Conservation (phyloP, 805 yeast genomes). For the Barnettozyma sp. region DNA sequence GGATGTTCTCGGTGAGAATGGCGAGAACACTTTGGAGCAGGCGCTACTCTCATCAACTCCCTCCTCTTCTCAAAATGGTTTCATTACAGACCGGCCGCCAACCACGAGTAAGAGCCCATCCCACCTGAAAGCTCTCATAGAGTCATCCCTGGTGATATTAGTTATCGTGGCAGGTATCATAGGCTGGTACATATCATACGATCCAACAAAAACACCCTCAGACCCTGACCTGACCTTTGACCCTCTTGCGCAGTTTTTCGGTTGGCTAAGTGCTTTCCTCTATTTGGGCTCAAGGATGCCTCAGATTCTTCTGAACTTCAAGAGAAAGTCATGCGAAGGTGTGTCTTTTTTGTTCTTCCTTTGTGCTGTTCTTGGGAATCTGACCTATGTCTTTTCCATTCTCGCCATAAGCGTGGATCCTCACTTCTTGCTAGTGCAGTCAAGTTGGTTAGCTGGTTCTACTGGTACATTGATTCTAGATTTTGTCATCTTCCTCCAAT, state of each 20-base stretch:
- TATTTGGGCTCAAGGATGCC: constrained; percentile 89
- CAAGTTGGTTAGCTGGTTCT: constrained; percentile 91
- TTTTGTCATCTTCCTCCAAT: constrained; percentile 77
- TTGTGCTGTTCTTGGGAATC: constrained; percentile 91
- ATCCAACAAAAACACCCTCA: constrained; percentile 28
- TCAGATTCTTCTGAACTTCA: constrained; percentile 77
- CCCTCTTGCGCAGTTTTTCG: constrained; percentile 79
- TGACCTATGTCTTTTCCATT: constrained; percentile 84
- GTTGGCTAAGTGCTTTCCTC: constrained; percentile 66
- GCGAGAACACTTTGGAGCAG: constrained; percentile 12
- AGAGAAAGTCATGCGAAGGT: constrained; percentile 91
- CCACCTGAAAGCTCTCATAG: constrained; percentile 22
- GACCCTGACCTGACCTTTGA: constrained; percentile 52
- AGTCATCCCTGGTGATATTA: constrained; percentile 45
- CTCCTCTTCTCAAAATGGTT: too few relatives aligned
- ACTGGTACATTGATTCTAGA: constrained; percentile 82
- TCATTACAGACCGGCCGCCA: too few relatives aligned
- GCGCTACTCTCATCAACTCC: constrained; percentile 3
- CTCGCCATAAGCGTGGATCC: constrained; percentile 65
- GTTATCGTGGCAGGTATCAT: constrained; percentile 74
- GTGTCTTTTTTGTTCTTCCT: constrained; percentile 88
- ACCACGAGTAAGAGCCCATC: constrained; percentile 12
- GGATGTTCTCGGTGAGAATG: constrained; percentile 30
- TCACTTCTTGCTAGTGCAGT: constrained; percentile 69
- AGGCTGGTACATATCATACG: constrained; percentile 79